Evolutionary conservation across 208 protist genomes (phyloP).

Genomic region (Leishmania arabica): DNA sequence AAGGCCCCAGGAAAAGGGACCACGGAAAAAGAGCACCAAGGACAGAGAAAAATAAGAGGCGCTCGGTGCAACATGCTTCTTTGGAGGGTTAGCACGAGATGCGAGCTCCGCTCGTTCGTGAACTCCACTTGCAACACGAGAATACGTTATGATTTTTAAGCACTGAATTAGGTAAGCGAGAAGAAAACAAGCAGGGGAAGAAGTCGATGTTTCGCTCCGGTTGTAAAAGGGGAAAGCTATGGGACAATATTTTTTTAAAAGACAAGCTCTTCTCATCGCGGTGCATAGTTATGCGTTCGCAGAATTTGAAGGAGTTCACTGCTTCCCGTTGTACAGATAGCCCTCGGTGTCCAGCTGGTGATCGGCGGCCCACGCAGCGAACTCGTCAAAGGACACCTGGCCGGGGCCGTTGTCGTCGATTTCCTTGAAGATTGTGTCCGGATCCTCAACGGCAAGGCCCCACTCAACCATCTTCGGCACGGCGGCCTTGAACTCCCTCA

Average conservation of each 20-base stretch:
- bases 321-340: conserved; percentile 36
- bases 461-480: conserved; percentile 57
- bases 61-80: neutral
- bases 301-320: neutral
- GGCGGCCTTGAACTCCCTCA: conserved; percentile 69
- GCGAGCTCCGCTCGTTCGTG: too few species aligned
- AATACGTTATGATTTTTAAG: neutral
- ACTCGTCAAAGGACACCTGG: conserved; percentile 82
- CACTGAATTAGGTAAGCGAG: too few species aligned
- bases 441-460: conserved; percentile 59
- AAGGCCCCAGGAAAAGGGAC: neutral
- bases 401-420: conserved; percentile 75
- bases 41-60: neutral
- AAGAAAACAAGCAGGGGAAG: neutral
- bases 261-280: neutral
- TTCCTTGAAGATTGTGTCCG: conserved; percentile 65
- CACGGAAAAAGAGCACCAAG: neutral
- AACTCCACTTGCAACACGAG: neutral
- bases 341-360: conserved; percentile 24
- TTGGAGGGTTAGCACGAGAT: neutral
- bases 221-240: neutral
- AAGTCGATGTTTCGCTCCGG: neutral
- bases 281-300: neutral
- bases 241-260: neutral
- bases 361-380: conserved; percentile 61